These are phyloP conservation scores for Quercus agrifolia DNA, from an alignment of 306 rosid species.

Conservation along the genomic window DNA sequence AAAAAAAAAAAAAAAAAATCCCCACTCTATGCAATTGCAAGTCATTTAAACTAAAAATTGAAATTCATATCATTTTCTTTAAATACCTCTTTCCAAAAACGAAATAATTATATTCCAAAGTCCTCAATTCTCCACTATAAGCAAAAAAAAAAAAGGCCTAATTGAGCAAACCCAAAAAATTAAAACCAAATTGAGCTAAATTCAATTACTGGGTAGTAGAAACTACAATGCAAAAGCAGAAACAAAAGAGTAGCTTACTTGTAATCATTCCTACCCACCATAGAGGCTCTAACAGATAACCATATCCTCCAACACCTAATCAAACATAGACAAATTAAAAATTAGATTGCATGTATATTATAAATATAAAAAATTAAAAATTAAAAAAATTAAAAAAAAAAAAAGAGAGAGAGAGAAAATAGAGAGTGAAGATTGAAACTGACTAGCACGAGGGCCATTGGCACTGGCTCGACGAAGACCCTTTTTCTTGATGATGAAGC, in stretches of 20 bases:
- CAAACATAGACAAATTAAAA: background rate
- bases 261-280: conserved; percentile 96
- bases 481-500: conserved; percentile 85
- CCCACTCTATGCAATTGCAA: no score
- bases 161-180: background rate
- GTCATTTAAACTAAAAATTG: no score
- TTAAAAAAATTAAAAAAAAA: background rate
- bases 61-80: no score
- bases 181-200: background rate
- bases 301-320: conserved; percentile 84
- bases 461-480: conserved; percentile 70
- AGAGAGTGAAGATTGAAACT: background rate
- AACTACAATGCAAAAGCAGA: background rate
- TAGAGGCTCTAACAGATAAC: conserved; percentile 74
- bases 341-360: no score
- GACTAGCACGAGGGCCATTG: conserved; percentile 64
- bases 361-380: background rate
- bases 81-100: no score
- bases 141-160: no score
- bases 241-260: conserved; percentile 39
- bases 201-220: background rate
- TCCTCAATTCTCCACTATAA: no score
- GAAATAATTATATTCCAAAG: no score
- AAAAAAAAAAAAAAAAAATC: no score
- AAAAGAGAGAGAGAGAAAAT: no score